phyloP scores from a whole-genome alignment of 2,329 filamentous ascomycete species.

The Thielaviopsis punctulata region DNA sequence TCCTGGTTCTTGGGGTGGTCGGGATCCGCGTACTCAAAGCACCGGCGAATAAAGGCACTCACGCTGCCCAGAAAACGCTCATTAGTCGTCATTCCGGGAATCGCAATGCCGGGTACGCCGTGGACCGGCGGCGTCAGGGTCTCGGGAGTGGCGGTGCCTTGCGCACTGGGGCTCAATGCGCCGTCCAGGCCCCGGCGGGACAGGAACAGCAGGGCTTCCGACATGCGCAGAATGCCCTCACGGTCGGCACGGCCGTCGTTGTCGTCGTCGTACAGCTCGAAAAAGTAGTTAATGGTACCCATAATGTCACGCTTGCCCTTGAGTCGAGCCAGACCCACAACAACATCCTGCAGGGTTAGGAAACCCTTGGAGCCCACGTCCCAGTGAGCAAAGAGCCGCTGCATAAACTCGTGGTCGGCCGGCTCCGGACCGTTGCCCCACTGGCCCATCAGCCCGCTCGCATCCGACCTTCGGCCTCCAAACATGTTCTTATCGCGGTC shows the following conservation, averaged over 20 bases:
- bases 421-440: conserved; percentile 47
- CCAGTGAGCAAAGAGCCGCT: conserved; percentile 75
- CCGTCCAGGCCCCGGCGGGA: conserved; percentile 76
- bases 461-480: conserved; percentile 29
- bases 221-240: conserved; percentile 87
- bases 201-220: conserved; percentile 81
- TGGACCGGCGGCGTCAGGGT: conserved; percentile 15
- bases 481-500: conserved; percentile 42
- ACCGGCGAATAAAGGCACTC: conserved; percentile 85
- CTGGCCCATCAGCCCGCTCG: conserved; percentile 26
- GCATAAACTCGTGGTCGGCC: conserved; percentile 89
- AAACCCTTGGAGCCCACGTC: conserved; percentile 61
- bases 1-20: conserved; percentile 52
- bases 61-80: conserved; percentile 86
- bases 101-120: conserved; percentile 21
- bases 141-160: conserved; percentile 16
- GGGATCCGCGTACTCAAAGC: conserved; percentile 95
- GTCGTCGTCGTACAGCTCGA: conserved; percentile 90
- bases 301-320: conserved; percentile 93
- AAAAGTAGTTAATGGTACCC: conserved; percentile 95
- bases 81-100: conserved; percentile 45
- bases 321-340: conserved; percentile 74
- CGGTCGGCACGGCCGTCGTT: conserved; percentile 81
- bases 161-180: conserved; percentile 44
- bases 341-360: conserved; percentile 78